These are phyloP conservation scores for Venturia asperata DNA, from an alignment of 2,329 filamentous ascomycete species.

Conservation along the genomic window DNA sequence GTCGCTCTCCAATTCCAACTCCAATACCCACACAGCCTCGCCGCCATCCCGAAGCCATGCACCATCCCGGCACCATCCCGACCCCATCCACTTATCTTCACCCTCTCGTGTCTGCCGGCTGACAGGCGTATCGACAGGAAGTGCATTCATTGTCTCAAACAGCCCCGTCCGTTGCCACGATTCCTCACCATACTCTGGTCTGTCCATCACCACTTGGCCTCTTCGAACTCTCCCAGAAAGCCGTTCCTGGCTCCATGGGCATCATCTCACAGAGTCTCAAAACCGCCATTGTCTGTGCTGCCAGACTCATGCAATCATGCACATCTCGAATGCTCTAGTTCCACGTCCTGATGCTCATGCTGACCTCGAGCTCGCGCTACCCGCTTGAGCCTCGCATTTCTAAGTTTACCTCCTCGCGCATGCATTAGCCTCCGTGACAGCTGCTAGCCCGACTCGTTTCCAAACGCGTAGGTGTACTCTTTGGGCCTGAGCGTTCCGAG, in stretches of 20 bases:
- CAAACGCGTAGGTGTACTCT: not conserved
- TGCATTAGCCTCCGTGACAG: not conserved
- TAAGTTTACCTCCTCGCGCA: conserved; percentile 3
- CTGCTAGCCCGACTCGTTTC: not conserved
- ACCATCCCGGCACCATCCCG: too few relatives aligned
- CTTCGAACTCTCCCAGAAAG: not conserved
- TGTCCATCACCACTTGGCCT: not conserved
- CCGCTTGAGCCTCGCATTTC: not conserved
- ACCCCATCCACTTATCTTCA: too few relatives aligned
- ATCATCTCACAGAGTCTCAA: not conserved
- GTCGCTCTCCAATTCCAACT: too few relatives aligned
- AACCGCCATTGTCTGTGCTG: conserved; percentile 3
- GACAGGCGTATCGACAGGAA: not conserved
- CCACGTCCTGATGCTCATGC: not conserved
- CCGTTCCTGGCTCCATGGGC: not conserved
- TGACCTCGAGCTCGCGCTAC: not conserved
- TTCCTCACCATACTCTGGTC: not conserved
- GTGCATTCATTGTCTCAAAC: not conserved
- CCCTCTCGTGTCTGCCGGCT: not conserved
- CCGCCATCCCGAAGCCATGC: too few relatives aligned
- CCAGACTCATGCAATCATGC: not conserved
- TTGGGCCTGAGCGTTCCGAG: not conserved
- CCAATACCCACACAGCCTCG: too few relatives aligned
- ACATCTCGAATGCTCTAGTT: not conserved
- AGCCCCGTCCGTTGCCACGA: not conserved